Conservation (phyloP, 768 basidiomycete species). For the Trametes cingulata region DNA sequence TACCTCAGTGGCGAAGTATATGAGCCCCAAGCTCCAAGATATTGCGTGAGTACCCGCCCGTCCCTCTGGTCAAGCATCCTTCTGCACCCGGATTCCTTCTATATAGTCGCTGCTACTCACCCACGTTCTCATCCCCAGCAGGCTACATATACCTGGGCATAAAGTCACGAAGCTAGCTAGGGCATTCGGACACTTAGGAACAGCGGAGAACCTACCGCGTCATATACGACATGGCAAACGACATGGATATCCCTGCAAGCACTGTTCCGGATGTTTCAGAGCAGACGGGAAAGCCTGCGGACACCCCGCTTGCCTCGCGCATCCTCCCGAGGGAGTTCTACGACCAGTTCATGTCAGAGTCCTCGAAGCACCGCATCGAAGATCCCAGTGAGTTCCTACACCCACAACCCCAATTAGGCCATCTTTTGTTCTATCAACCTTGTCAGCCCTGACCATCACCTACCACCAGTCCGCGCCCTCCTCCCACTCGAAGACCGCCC, state of each 20-base stretch:
- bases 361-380: constrained; percentile 57
- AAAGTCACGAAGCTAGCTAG: too few relatives aligned
- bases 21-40: background rate
- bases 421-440: background rate
- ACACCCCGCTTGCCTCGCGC: constrained; percentile 1
- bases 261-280: background rate
- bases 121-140: background rate
- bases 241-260: background rate
- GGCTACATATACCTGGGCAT: too few relatives aligned
- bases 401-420: background rate
- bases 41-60: background rate
- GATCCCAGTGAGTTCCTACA: constrained; percentile 60
- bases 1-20: background rate
- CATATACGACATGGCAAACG: background rate
- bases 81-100: too few relatives aligned
- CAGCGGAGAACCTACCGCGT: too few relatives aligned
- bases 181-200: too few relatives aligned
- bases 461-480: constrained; percentile 54
- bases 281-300: background rate
- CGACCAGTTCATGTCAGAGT: constrained; percentile 54
- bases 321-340: constrained; percentile 56
- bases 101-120: background rate
- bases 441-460: too few relatives aligned
- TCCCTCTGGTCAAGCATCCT: too few relatives aligned
- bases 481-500: constrained; percentile 78